Percentiles rank a stretch among this genome's conserved stretches.
phyloP scores from a whole-genome alignment of 257 asterid species.

The Galeopsis tetrahit region DNA sequence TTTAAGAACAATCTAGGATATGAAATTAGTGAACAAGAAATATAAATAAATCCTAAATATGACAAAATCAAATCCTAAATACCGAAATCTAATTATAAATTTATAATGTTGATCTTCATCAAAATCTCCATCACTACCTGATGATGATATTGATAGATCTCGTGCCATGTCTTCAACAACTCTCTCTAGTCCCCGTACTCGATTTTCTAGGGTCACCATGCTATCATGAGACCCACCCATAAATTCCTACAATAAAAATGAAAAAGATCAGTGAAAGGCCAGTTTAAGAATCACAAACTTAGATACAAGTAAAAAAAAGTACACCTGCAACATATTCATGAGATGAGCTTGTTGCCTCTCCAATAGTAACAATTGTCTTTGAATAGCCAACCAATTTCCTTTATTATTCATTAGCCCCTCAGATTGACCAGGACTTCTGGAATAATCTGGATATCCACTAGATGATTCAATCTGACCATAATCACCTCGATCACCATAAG shows the following conservation, averaged over 20 bases:
- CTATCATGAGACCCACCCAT: conserved; percentile 98
- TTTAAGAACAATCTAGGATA: too few species aligned
- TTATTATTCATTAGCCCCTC: conserved; percentile 69
- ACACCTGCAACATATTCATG: conserved; percentile 94
- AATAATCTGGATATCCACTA: conserved; percentile 45
- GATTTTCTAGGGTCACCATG: conserved; percentile 92
- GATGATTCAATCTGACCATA: conserved; percentile 64
- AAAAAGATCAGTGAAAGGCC: conserved; percentile 29
- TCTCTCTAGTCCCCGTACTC: conserved; percentile 97
- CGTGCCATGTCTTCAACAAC: conserved; percentile 97
- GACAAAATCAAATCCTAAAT: too few species aligned
- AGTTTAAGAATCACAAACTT: conserved; percentile 24
- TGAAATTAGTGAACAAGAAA: too few species aligned
- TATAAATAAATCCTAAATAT: too few species aligned
- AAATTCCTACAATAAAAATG: conserved; percentile 66
- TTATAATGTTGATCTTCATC: too few species aligned
- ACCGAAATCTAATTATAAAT: too few species aligned
- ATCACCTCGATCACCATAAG: conserved; percentile 50
- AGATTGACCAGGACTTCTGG: conserved; percentile 64
- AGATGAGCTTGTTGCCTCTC: conserved; percentile 95
- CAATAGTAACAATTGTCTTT: conserved; percentile 80
- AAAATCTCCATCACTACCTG: conserved; percentile 33
- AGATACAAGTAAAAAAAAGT: conserved; percentile 24
- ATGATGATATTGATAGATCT: conserved; percentile 85
- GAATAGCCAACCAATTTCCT: conserved; percentile 91